Percentiles rank a stretch among this genome's conserved stretches.
These are phyloP conservation scores for Boletus smithii DNA, from an alignment of 1,284 basidiomycete genomes.

Conservation along the genomic window DNA sequence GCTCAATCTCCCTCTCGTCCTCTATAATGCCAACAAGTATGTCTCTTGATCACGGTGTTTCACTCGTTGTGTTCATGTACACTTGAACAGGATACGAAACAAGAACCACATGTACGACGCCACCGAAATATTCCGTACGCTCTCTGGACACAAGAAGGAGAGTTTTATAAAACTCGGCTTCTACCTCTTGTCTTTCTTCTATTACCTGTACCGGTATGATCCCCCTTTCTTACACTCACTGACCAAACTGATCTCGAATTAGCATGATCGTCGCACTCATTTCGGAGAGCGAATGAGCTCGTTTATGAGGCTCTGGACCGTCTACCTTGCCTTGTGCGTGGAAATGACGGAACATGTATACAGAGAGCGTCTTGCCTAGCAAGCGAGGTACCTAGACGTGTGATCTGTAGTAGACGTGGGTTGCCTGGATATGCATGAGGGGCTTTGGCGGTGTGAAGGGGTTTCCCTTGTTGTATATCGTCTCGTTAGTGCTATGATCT, in stretches of 20 bases:
- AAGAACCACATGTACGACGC: conserved; percentile 99
- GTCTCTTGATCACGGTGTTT: conserved; percentile 31
- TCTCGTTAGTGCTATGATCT: conserved; percentile 26
- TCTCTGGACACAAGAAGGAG: conserved; percentile 95
- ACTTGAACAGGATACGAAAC: conserved; percentile 71
- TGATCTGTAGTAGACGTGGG: conserved; percentile 14
- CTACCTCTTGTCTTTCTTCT: conserved; percentile 94
- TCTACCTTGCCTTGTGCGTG: no score
- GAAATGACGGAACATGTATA: no score
- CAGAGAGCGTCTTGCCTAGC: conserved; percentile 9
- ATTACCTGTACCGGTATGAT: conserved; percentile 93
- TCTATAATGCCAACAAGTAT: conserved; percentile 93
- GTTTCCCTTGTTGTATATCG: conserved; percentile 18
- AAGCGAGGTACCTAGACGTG: conserved; percentile 16
- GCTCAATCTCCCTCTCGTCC: conserved; percentile 87
- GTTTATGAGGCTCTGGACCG: no score
- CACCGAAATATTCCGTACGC: conserved; percentile 97
- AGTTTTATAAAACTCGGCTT: conserved; percentile 95
- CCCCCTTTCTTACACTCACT: background rate
- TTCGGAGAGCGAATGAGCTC: conserved; percentile 64
- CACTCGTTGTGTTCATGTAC: background rate
- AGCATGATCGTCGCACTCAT: conserved; percentile 89
- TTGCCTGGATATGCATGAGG: conserved; percentile 14
- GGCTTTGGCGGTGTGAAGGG: background rate
- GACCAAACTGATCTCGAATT: conserved; percentile 5